Evolutionary conservation across 2,329 filamentous ascomycete genomes (phyloP), one percentile per base, ranked within the genome.

Genomic region (Aspergillus jensenii): DNA sequence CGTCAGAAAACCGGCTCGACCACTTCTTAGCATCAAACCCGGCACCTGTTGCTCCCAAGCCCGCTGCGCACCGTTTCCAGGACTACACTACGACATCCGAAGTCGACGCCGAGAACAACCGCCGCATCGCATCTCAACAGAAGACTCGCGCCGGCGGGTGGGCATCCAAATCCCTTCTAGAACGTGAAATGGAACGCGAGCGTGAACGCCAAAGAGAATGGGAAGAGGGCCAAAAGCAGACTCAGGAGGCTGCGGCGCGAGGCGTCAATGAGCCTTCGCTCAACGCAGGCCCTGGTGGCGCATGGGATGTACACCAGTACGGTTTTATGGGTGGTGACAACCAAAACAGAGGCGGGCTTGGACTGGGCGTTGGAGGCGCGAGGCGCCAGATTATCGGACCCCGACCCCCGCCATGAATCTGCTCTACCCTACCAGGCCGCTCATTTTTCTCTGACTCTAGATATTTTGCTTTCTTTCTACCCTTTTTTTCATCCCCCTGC

Each of bases 161-260:
- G 84, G 84, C 84, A 0, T 82, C 79, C n/a, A 87, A 85, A 67
- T 85, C 83, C 3, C 77, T 88, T 2, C 77, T 88, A 3, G 85
- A 87, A 67, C 81, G 85, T 7, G 86, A 88, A 63, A 88, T 87
- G 86, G 85, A 88, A 68, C 82, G 84, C 19, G 86, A 88, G 67
- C 81, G 85, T 15, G 83, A 87, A 66, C 79, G 85, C 47, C 86
- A 88, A 67, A 77, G 80, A 39, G 86, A 88, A 60, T 88, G 86
- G 86, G 85, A 88, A 67, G 82, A 86, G 45, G 76, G 76, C 19
- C 86, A 88, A 68, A 78, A 82, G 52, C 78, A 75, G 15, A 76
- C 79, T 1, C 74, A 78, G 53, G 76, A 76, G 33, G 79, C 79
- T 1, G 77, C 79, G 1, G 75, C 78, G 41, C 67, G 70, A 3